Percentiles rank a stretch among this genome's conserved stretches.
Evolutionary conservation across 306 rosid species (phyloP).

Genomic region (Trifolium dubium): DNA sequence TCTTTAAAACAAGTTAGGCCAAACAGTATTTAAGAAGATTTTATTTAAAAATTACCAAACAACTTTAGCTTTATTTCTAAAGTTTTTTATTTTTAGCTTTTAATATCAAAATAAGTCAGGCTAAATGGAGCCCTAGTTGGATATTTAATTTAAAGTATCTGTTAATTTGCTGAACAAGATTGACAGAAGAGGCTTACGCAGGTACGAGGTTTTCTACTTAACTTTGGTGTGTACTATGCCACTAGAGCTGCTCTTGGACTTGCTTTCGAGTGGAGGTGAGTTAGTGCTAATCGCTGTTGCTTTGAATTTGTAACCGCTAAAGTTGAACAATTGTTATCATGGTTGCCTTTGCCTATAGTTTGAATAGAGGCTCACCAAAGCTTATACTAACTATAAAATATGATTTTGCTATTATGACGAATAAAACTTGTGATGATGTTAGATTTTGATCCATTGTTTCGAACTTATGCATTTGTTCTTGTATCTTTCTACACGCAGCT

Average conservation of each 20-base stretch:
- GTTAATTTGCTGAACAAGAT: constrained; percentile 34
- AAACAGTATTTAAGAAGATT: no score
- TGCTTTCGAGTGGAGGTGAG: constrained; percentile 91
- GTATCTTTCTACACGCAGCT: constrained; percentile 64
- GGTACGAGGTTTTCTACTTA: constrained; percentile 97
- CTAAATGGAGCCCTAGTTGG: not conserved
- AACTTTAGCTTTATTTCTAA: no score
- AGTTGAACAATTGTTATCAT: not conserved
- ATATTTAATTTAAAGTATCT: constrained; percentile 27
- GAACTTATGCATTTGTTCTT: constrained; percentile 22
- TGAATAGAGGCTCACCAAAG: constrained; percentile 23
- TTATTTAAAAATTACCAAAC: no score
- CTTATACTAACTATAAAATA: not conserved
- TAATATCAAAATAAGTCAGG: no score
- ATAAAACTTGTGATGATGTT: constrained; percentile 19
- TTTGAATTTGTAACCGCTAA: constrained; percentile 31
- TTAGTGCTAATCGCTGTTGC: constrained; percentile 38
- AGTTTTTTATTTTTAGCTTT: no score
- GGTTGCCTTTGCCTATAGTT: constrained; percentile 15
- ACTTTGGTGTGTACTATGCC: constrained; percentile 94
- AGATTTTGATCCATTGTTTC: constrained; percentile 16
- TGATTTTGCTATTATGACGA: constrained; percentile 5
- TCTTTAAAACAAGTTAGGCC: no score
- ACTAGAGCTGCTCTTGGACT: constrained; percentile 97
- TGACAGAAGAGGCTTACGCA: constrained; percentile 52